A percentile compares a stretch with the other conserved stretches of the same genome.
Evolutionary conservation across 2,329 filamentous ascomycete species (phyloP).

Genomic region (Cordyceps militaris): DNA sequence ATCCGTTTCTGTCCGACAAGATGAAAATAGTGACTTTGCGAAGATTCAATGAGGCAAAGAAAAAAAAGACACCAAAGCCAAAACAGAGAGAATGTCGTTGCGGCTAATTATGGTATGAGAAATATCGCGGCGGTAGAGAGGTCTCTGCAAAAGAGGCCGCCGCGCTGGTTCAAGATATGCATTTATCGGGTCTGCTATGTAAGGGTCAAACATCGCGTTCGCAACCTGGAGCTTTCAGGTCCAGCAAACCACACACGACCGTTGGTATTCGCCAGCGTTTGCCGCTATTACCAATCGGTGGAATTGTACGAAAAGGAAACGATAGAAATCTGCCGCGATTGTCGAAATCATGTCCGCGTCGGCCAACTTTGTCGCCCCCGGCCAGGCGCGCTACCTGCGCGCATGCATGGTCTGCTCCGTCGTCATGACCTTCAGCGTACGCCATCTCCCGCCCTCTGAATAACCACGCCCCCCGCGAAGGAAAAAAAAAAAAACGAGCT

Average conservation of each 20-base stretch:
- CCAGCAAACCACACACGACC: background rate
- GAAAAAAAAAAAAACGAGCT: background rate
- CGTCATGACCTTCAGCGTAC: slow-evolving; percentile 71
- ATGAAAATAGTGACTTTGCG: background rate
- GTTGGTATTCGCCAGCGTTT: background rate
- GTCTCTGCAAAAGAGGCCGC: background rate
- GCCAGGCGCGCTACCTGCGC: slow-evolving; percentile 78
- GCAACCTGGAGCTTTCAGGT: background rate
- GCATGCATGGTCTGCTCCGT: slow-evolving; percentile 99
- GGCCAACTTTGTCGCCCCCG: slow-evolving; percentile 61
- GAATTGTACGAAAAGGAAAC: background rate
- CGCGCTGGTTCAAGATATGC: background rate
- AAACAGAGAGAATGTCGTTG: background rate
- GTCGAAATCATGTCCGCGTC: slow-evolving; percentile 29
- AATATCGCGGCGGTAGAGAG: background rate
- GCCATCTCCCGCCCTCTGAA: slow-evolving; percentile 21
- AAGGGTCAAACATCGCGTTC: background rate
- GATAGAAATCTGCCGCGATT: background rate
- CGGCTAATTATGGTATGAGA: background rate
- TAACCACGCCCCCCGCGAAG: background rate
- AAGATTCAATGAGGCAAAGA: background rate
- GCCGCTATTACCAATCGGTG: background rate
- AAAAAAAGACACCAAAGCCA: background rate
- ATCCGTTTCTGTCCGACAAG: too few species aligned
- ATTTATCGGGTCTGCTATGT: slow-evolving; percentile 9